Evolutionary conservation across 2,329 filamentous ascomycete genomes (phyloP).

Genomic region (Colletotrichum godetiae): DNA sequence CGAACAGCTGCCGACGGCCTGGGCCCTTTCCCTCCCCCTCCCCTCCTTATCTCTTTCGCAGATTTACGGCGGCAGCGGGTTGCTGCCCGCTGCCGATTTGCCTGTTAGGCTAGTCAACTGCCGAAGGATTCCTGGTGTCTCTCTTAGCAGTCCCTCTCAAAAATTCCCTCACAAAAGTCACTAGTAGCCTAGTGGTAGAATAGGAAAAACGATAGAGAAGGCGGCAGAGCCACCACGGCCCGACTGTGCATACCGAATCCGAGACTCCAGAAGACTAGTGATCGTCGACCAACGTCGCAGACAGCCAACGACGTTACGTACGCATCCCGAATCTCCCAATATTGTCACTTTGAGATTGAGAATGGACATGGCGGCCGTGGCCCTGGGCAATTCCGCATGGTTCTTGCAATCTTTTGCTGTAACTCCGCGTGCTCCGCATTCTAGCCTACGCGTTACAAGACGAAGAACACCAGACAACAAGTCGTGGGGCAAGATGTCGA

Average conservation of each 20-base stretch:
- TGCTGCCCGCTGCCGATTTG: background rate
- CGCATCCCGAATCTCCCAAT: background rate
- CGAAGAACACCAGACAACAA: background rate
- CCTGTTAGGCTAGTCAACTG: conserved; percentile 11
- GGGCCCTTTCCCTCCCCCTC: background rate
- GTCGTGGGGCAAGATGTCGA: background rate
- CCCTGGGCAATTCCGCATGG: background rate
- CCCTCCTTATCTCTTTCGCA: background rate
- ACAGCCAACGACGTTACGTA: background rate
- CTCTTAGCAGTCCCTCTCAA: background rate
- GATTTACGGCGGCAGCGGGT: background rate
- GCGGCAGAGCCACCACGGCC: background rate
- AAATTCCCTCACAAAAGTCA: background rate
- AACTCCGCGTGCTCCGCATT: conserved; percentile 8
- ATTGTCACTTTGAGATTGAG: background rate
- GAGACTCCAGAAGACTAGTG: background rate
- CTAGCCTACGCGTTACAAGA: background rate
- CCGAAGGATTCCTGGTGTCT: conserved; percentile 5
- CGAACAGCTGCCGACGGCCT: background rate
- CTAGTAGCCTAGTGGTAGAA: background rate
- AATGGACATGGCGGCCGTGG: background rate
- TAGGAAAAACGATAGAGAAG: no score
- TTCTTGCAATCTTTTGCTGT: background rate
- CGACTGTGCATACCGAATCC: conserved; percentile 20
- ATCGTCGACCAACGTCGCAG: background rate